These are phyloP conservation scores for Raffaelea ambrosiae DNA, from an alignment of 2,329 filamentous ascomycete species.

Conservation along the genomic window DNA sequence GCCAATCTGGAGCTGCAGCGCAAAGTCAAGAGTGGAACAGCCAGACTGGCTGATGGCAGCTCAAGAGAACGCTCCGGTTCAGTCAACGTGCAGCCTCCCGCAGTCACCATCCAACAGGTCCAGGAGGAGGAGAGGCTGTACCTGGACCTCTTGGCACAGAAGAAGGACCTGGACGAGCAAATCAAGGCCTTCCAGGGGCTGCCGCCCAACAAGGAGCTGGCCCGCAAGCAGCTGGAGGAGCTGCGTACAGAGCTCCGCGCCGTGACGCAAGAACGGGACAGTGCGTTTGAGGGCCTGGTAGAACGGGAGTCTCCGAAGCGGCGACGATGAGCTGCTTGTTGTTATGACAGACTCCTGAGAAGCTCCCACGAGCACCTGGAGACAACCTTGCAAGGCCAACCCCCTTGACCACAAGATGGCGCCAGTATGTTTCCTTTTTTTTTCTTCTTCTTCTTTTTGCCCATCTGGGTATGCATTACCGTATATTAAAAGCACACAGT, in stretches of 20 bases:
- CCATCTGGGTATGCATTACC: too few relatives aligned
- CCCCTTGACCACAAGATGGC: too few relatives aligned
- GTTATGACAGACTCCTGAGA: too few relatives aligned
- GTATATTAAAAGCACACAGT: too few relatives aligned
- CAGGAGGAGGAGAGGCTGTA: conserved; percentile 50
- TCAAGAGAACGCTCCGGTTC: too few relatives aligned
- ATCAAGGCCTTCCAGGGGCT: conserved; percentile 62
- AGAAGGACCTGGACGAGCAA: conserved; percentile 52
- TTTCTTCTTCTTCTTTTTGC: too few relatives aligned
- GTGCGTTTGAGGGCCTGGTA: conserved; percentile 65
- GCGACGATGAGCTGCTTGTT: too few relatives aligned
- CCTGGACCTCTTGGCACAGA: conserved; percentile 44
- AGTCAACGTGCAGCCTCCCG: too few relatives aligned
- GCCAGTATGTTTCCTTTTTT: too few relatives aligned
- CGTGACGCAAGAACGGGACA: conserved; percentile 57
- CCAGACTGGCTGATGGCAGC: conserved; percentile 58
- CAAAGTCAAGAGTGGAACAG: conserved; percentile 55
- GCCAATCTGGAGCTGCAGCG: conserved; percentile 69
- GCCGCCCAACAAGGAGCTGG: conserved; percentile 61
- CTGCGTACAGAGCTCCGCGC: conserved; percentile 55
- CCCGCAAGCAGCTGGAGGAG: conserved; percentile 60
- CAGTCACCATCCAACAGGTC: conserved; percentile 51
- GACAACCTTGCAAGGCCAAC: too few relatives aligned
- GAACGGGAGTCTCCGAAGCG: conserved; percentile 47
- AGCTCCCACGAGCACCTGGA: too few relatives aligned